Evolutionary conservation across 2,329 filamentous ascomycete species (phyloP), one percentile per base, ranked within the genome.

Genomic region (Penicillium frequentans): DNA sequence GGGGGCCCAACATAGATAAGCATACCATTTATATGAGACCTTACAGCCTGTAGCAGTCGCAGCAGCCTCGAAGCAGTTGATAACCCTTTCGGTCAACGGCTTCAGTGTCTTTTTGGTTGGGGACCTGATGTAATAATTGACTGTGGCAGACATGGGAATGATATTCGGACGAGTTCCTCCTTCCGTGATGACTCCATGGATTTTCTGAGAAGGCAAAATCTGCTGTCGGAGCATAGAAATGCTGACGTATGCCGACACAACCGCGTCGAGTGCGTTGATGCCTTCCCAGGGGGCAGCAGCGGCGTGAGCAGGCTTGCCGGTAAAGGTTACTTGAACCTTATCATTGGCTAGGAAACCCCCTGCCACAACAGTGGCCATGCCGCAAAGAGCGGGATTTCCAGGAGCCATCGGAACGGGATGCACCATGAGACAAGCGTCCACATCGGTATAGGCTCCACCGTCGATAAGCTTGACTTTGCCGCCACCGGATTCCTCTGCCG

Each of bases 181-280:
- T 52, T 82, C 65, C 0, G 75, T 78, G 56, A 86, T 82, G 26
- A 83, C 75, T 0, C 82, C 77, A 52, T 84, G 79, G 14, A 83
- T 72, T 35, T 77, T 77, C 59, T 81, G 75, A n/a, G 76, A 75
- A 0, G 82, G 80, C 59, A 78, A 75, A 8, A 82, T 79, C 67
- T 86, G 83, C 66, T 86, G 83, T 1, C 84, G 76, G 5, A 86
- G 75, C 1, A 82, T 73, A 0, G 80, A 80, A 14, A 86, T 69
- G 46, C 69, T 71, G 29, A 71, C 66, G 50, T 76, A 77, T 1
- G 71, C 79, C 0, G 77, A 75, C 3, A 86, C 74, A 14, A 84
- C 72, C 0, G 83, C 83, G 63, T 86, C 84, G 0, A 86, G 74
- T 0, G 84, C 84, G 66, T 86, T 86, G 64, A 82, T 77, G 0